Evolutionary conservation across 1,284 basidiomycete species (phyloP), one percentile per base, ranked within the genome.

Genomic region (Xanthoconium separans): DNA sequence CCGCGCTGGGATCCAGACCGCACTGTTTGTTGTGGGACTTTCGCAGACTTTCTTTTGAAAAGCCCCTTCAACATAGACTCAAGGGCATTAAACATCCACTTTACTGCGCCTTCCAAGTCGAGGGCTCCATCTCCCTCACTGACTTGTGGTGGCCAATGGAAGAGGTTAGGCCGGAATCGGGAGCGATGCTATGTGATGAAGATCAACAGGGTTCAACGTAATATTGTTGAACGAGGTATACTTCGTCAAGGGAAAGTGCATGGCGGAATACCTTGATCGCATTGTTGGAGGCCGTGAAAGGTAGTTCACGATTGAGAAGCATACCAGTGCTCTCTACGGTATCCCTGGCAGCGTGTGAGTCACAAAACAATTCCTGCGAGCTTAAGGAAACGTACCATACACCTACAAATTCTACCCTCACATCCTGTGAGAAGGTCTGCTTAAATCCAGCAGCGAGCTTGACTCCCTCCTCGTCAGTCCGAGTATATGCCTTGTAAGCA

Each of bases 301-400:
- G 87, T 41, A 91, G 71, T 6, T 71, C 75, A 13, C 75, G 72
- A 18, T 72, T 70, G 54, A 78, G 72, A 24, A 90, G 56, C 4
- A 85, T 56, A 1, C 88, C 87, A 33, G 86, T 84, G 50, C 83
- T 83, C 6, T 81, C 73, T 13, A 88, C 86, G 0, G 86, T 88
- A 50, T 88, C 86, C 83, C 84, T 85, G 53, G 22, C 13, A 24
- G 37, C 31, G 49, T 60, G 51, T 64, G 44, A 52, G 43, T 12
- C 47, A 45, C 39, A 30, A 22, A 29, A 11, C 54, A 7, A 24
- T 6, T 5, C 36, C 4, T 10, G 22, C 31, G 10, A n/a, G 42
- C 15, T 36, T 16, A 47, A 44, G 15, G 11, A 50, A 6, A 58
- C 79, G 16, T 58, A 85, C 84, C 84, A 87, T 48, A 83, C 80